These are phyloP conservation scores for Tagetes patula DNA, from an alignment of 129 eudicot species.

Conservation along the genomic window DNA sequence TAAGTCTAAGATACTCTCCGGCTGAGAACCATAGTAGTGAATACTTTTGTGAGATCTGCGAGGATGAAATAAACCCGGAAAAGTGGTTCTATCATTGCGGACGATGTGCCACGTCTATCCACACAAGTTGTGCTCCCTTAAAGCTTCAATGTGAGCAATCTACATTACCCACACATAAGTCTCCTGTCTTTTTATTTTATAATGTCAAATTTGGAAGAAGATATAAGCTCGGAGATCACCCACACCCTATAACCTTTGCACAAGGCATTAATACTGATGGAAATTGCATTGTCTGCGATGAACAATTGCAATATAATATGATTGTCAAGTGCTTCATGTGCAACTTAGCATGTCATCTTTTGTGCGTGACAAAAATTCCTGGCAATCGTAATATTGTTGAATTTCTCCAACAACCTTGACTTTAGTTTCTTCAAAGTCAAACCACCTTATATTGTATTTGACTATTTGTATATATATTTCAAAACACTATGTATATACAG, in stretches of 20 bases:
- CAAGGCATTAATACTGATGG: slow-evolving; percentile 4
- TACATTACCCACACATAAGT: too few relatives aligned
- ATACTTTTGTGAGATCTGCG: slow-evolving; percentile 27
- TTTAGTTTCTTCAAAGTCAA: too few relatives aligned
- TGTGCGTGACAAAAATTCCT: neutral
- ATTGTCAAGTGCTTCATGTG: slow-evolving; percentile 4
- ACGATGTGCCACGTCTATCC: neutral
- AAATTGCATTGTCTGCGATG: neutral
- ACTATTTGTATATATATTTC: too few relatives aligned
- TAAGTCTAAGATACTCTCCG: slow-evolving; percentile 8
- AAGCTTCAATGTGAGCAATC: slow-evolving; percentile 2
- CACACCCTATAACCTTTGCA: neutral
- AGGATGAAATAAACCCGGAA: neutral
- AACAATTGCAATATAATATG: neutral
- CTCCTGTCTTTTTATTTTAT: neutral
- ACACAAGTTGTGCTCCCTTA: neutral
- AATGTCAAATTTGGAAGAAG: slow-evolving; percentile 15
- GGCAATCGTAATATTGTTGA: neutral
- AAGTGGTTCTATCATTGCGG: slow-evolving; percentile 22
- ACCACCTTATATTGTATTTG: too few relatives aligned
- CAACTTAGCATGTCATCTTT: slow-evolving; percentile 3
- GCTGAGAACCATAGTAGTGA: neutral
- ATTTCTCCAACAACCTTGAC: neutral
- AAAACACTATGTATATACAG: too few relatives aligned
- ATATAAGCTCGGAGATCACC: neutral